phyloP scores from a whole-genome alignment of 805 yeast genomes.

The Torulaspora franciscae region DNA sequence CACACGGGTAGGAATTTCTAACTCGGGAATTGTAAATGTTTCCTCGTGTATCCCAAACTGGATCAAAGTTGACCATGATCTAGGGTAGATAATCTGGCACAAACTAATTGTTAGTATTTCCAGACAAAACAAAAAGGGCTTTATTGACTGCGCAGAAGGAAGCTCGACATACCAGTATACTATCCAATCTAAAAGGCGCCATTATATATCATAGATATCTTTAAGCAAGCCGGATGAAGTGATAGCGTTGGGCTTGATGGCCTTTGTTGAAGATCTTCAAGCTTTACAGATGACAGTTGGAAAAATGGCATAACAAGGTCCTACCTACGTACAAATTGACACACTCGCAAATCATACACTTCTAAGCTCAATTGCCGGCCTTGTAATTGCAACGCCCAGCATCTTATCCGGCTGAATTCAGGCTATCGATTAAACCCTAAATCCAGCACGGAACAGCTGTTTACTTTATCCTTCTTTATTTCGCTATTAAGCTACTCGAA shows the following conservation, averaged over 20 bases:
- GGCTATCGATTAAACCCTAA: background rate
- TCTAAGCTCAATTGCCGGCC: background rate
- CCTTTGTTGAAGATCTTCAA: background rate
- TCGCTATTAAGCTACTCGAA: no score
- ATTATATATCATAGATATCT: slow-evolving; percentile 6
- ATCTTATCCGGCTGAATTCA: background rate
- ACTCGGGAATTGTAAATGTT: slow-evolving; percentile 63
- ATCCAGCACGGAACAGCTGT: background rate
- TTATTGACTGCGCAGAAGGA: background rate
- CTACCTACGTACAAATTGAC: background rate
- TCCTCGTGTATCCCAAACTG: slow-evolving; percentile 71
- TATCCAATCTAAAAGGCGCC: slow-evolving; percentile 33
- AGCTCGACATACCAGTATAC: slow-evolving; percentile 25
- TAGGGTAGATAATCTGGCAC: slow-evolving; percentile 61
- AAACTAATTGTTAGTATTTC: slow-evolving; percentile 16
- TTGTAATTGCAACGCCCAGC: background rate
- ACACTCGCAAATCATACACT: background rate
- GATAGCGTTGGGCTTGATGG: background rate
- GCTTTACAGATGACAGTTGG: background rate
- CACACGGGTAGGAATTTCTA: slow-evolving; percentile 73
- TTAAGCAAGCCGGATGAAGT: background rate
- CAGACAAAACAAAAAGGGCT: background rate
- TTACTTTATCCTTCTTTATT: background rate
- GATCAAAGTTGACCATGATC: slow-evolving; percentile 67
- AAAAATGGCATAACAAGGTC: background rate